Conservation (phyloP, 768 basidiomycete genomes). For the Phylloporus sp. region DNA sequence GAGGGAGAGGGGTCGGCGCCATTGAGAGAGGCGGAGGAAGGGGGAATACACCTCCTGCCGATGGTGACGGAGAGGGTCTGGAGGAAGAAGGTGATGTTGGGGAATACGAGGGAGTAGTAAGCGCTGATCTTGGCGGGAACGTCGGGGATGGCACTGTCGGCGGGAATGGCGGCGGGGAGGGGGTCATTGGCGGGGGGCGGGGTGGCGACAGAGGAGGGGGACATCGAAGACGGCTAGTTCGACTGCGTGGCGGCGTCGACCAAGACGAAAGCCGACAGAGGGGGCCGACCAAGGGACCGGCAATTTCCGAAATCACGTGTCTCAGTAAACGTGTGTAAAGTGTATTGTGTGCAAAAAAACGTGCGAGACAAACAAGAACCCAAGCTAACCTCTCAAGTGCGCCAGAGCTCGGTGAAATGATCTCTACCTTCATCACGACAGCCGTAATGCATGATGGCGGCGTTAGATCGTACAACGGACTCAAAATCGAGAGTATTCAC, state of each 20-base stretch:
- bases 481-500: slow-evolving; percentile 66
- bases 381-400: slow-evolving; percentile 42
- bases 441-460: slow-evolving; percentile 92
- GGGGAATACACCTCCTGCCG: slow-evolving; percentile 77
- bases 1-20: slow-evolving; percentile 37
- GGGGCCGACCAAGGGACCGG: slow-evolving; percentile 13
- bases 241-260: slow-evolving; percentile 8
- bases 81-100: slow-evolving; percentile 93
- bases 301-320: slow-evolving; percentile 16
- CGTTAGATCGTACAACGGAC: slow-evolving; percentile 91
- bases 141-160: slow-evolving; percentile 11
- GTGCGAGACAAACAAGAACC: slow-evolving; percentile 8
- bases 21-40: slow-evolving; percentile 48
- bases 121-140: slow-evolving; percentile 79
- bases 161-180: slow-evolving; percentile 8
- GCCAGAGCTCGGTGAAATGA: slow-evolving; percentile 85
- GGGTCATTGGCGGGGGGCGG: slow-evolving; percentile 3
- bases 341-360: slow-evolving; percentile 7
- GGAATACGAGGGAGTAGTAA: slow-evolving; percentile 92
- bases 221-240: slow-evolving; percentile 23
- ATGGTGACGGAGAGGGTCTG: slow-evolving; percentile 93
- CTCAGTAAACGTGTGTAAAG: slow-evolving; percentile 21
- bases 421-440: slow-evolving; percentile 94
- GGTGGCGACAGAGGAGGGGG: slow-evolving; percentile 11
- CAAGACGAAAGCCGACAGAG: slow-evolving; percentile 1